phyloP scores from a whole-genome alignment of 2,329 filamentous ascomycete genomes.

The Emydomyces testavorans region DNA sequence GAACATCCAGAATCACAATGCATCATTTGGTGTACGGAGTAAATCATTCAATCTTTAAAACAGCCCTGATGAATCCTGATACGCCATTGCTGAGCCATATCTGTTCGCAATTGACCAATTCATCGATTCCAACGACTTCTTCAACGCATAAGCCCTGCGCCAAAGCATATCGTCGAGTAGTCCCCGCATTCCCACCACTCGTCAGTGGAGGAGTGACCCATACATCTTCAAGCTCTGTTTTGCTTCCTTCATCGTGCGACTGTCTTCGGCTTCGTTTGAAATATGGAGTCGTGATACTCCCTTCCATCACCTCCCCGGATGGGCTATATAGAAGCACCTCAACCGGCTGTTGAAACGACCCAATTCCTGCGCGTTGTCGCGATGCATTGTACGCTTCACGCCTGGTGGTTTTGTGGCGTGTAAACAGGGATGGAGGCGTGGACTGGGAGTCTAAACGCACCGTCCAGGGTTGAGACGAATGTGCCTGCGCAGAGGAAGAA shows the following conservation, averaged over 20 bases:
- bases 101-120: conserved; percentile 58
- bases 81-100: conserved; percentile 87
- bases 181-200: conserved; percentile 71
- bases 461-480: conserved; percentile 31
- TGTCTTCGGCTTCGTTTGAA: conserved; percentile 49
- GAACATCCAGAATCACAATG: no score
- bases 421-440: conserved; percentile 52
- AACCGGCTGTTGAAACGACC: conserved; percentile 32
- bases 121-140: conserved; percentile 47
- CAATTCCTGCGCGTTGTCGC: conserved; percentile 49
- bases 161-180: conserved; percentile 72
- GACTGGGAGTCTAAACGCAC: conserved; percentile 43
- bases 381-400: conserved; percentile 62
- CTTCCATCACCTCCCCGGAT: conserved; percentile 65
- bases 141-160: conserved; percentile 57
- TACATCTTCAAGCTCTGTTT: conserved; percentile 23
- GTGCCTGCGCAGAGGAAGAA: conserved; percentile 11
- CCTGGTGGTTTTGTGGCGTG: conserved; percentile 73
- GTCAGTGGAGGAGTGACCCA: conserved; percentile 76
- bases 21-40: no score
- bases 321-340: conserved; percentile 68
- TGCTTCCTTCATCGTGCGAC: not conserved
- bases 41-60: not conserved
- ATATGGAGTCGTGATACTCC: conserved; percentile 70
- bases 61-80: conserved; percentile 55